A percentile compares a stretch with the other conserved stretches of the same genome.
These are phyloP conservation scores for Monosporascus cannonballus DNA, from an alignment of 2,329 filamentous ascomycete species.

Conservation along the genomic window DNA sequence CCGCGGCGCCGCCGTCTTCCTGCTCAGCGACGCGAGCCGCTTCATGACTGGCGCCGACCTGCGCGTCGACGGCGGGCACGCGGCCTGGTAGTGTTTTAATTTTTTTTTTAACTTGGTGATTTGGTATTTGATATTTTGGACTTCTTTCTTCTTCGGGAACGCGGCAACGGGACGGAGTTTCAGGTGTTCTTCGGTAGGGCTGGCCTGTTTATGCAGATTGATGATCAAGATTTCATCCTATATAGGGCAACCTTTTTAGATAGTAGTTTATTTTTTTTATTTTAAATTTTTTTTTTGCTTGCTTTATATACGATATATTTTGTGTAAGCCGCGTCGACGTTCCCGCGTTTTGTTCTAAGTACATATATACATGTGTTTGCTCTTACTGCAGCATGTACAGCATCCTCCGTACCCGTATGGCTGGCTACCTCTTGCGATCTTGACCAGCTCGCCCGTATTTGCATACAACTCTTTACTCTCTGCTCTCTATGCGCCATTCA, in stretches of 20 bases:
- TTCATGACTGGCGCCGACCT: conserved; percentile 68
- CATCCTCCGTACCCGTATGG: neutral
- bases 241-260: neutral
- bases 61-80: conserved; percentile 66
- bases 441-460: neutral
- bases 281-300: no score
- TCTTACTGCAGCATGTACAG: neutral
- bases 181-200: no score
- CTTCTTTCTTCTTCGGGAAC: no score
- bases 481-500: conserved; percentile 10
- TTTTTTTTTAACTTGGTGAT: neutral
- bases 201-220: no score
- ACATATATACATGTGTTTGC: neutral
- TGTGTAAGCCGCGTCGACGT: neutral
- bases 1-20: conserved; percentile 62
- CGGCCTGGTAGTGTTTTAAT: conserved; percentile 46
- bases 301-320: neutral
- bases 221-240: no score
- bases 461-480: neutral
- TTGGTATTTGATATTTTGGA: neutral
- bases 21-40: conserved; percentile 60
- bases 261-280: neutral
- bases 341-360: neutral
- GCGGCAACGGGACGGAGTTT: no score
- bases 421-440: neutral